A percentile compares a stretch with the other conserved stretches of the same genome.
phyloP scores from a whole-genome alignment of 2,329 filamentous ascomycete genomes.

The Fonsecaea monophora region DNA sequence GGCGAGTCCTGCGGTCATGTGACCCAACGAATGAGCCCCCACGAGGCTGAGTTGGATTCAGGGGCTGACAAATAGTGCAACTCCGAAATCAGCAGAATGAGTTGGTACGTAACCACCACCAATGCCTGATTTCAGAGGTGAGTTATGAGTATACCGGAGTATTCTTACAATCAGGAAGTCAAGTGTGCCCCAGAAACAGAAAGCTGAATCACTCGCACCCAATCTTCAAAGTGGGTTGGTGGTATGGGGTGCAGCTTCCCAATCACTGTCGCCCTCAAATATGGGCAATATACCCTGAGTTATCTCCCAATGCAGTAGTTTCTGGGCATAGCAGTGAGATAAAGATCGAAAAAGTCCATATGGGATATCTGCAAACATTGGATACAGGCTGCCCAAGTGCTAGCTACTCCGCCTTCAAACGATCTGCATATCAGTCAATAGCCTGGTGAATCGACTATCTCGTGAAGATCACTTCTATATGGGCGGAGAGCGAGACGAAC shows the following conservation, averaged over 20 bases:
- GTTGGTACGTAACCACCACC: neutral
- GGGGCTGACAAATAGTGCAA: neutral
- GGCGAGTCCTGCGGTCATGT: neutral
- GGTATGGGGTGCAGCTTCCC: neutral
- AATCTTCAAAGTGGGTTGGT: neutral
- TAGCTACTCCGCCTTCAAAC: neutral
- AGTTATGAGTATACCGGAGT: too few species aligned
- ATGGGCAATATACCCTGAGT: neutral
- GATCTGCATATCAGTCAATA: neutral
- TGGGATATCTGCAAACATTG: neutral
- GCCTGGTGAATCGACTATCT: neutral
- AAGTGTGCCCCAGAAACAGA: too few species aligned
- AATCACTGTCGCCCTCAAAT: neutral
- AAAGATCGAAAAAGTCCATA: neutral
- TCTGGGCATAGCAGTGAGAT: neutral
- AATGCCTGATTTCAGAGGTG: neutral
- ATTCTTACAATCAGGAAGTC: too few species aligned
- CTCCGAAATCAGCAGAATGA: neutral
- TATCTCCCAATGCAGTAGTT: neutral
- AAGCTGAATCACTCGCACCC: too few species aligned
- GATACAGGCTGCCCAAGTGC: neutral
- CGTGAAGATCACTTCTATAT: neutral
- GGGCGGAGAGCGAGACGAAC: neutral
- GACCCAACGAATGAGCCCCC: neutral
- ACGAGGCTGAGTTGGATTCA: neutral